Base-by-base conservation (phyloP, 108 stramenopile genomes). In the Cyclotella kingstonii region DNA sequence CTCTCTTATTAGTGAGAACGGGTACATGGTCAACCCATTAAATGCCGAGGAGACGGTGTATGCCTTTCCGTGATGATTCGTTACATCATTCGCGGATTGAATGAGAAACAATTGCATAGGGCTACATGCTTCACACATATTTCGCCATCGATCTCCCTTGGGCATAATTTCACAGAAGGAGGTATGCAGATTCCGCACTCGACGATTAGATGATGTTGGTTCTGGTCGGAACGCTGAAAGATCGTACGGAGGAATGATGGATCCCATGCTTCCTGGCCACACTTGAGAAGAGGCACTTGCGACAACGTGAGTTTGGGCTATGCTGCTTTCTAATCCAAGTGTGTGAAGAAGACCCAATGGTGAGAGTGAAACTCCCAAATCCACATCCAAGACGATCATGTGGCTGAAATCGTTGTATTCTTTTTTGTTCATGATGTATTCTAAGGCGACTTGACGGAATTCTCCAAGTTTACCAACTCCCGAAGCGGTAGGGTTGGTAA, bases 41-140 rank as follows among this genome's bases (percentile, higher is more conserved):
- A 80, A 80, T 26, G 70, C 75, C 31, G 69, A 71, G 2, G 47
- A 59, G 19, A 77, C 75, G 21, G 57, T 59, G 28, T 77, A 71
- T 7, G 70, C 60, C 45, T 64, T 51, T 0, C 54, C 50, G 31
- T 51, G 46, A 30, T 73, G 46, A 11, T 38, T 46, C 0, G 54
- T 60, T 18, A 51, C 30, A 25, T 70, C 76, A 29, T 72, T 60
- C 22, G 65, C 52, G 33, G 51, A 44, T 61, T 63, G 64, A 27
- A 80, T 67, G 63, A 76, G 66, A 42, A 80, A 71, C 5, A 77
- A 45, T 55, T 80, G 73, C 68, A 80, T 76, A 12, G 79, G 79
- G 43, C 70, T 72, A 25, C 64, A 63, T 1, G 74, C 79, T 53
- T 80, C 75, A 35, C 79, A 80, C 66, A 77, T 70, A 63, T 80